Evolutionary conservation across 1,284 basidiomycete species (phyloP), one percentile per base, ranked within the genome.

Genomic region (Cryptococcus wingfieldii): DNA sequence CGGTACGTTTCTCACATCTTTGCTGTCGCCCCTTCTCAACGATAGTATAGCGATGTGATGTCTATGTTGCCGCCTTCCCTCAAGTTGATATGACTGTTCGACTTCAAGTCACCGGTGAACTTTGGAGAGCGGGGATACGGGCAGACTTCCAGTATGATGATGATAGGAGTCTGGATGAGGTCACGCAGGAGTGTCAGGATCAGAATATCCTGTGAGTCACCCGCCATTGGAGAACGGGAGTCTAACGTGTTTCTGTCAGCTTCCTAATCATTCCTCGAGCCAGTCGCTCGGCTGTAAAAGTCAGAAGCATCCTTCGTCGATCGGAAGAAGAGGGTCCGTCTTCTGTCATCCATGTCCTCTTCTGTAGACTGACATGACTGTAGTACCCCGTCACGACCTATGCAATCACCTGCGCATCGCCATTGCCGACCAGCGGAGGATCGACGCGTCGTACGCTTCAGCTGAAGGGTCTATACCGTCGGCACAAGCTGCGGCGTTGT

Each of bases 111-210:
- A 78, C 78, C 14, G 76, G 78, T 6, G 80, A 82, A 61, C 72
- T 83, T 7, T 83, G 82, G 82, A 68, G 78, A 13, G 76, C 78
- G 3, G 80, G 80, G 0, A 77, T 83, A 38, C 70, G 77, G 27
- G 81, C 82, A 1, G 82, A 83, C 61, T 62, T 83, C 56, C 81
- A 82, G 57, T 80, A 81, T 63, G 79, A 81, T 47, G 77, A 78
- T 61, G 70, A 69, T 5, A 60, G 76, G 19, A 56, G 50, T 13
- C 47, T 72, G 47, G 70, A 75, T 18, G 72, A 77, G 19, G 70
- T 77, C 6, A 60, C 67, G 31, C 54, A 61, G 7, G 77, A 78
- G 59, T 78, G 76, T 56, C 49, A 67, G 50, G 74, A 75, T 44
- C 77, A 77, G 59, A 77, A 75, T 50, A 74, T 76, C 6, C 56